Conservation (phyloP, 2,329 filamentous ascomycete species). For the Paraconiothyrium sp. region DNA sequence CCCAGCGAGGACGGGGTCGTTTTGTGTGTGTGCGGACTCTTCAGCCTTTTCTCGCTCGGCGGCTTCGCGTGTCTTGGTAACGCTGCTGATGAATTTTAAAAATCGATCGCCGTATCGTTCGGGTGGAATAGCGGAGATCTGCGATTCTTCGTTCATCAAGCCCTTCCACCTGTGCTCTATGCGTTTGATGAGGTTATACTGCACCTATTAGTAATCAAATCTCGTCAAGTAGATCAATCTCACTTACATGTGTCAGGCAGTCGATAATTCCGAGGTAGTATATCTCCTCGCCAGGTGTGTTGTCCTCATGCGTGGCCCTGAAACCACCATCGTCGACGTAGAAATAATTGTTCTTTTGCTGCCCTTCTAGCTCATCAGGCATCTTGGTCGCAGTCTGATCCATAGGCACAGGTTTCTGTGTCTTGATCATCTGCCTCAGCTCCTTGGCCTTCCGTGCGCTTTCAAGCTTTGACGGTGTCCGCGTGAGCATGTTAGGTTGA, state of each 20-base stretch:
- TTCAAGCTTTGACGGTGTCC: conserved; percentile 93
- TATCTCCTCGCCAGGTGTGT: conserved; percentile 84
- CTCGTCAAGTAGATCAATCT: neutral
- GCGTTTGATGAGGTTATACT: conserved; percentile 96
- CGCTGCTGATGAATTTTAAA: conserved; percentile 86
- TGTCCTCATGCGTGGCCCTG: conserved; percentile 89
- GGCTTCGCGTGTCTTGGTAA: conserved; percentile 91
- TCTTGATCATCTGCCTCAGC: conserved; percentile 88
- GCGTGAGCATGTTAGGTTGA: conserved; percentile 74
- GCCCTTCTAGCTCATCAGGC: conserved; percentile 81
- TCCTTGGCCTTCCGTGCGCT: conserved; percentile 90
- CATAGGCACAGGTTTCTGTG: conserved; percentile 93
- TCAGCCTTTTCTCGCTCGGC: conserved; percentile 66
- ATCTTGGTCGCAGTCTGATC: conserved; percentile 83
- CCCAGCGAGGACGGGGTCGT: conserved; percentile 51
- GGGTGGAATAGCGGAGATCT: conserved; percentile 93
- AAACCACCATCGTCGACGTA: conserved; percentile 95
- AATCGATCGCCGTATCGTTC: conserved; percentile 94
- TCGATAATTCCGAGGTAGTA: conserved; percentile 99
- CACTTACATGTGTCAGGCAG: conserved; percentile 91
- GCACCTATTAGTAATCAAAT: conserved; percentile 35
- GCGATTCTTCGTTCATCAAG: conserved; percentile 78
- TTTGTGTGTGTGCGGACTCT: conserved; percentile 39
- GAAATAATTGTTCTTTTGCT: conserved; percentile 80
- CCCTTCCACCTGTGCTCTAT: conserved; percentile 98